Evolutionary conservation across 352 stramenopile species (phyloP), one percentile per base, ranked within the genome.

Genomic region (Globisporangium nodosum): DNA sequence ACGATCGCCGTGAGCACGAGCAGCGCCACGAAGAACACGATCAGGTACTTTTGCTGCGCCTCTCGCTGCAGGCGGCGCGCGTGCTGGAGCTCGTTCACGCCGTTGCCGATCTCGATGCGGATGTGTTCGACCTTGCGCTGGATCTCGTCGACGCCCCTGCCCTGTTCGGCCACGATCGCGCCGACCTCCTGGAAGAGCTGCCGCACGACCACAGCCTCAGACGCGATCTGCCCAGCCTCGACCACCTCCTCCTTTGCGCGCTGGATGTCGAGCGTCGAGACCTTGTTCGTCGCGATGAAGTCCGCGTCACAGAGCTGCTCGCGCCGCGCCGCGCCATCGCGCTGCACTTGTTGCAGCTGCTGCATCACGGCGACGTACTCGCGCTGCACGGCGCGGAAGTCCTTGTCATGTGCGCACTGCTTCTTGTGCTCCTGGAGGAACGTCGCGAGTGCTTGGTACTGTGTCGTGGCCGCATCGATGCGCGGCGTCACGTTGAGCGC

Each of bases 191-290:
- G 79, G 65, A 91, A 91, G 6, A 89, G 60, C 20, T 82, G 72
- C 53, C 87, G 87, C 18, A 93, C 78, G 16, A 82, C 65, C 20
- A 83, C 73, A 12, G 81, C 79, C 55, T 91, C 83, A 37, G 68
- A 55, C 4, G 70, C 77, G 46, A 93, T 78, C 60, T 87, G 73
- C 12, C 79, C 65, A 13, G 80, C 76, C 55, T 87, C 78, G 16
- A 81, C 65, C n/a, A 88, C 73, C 37, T 90, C 81, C 47, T 91
- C 83, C 43, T 93, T 90, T 0, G 83, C 81, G n/a, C 69, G 69
- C 48, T 93, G 78, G 47, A 93, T 68, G 30, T 93, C 81, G 40
- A 85, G 65, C 2, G 70, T 77, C 13, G 79, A 85, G 31, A 92
- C 68, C 46, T 82, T 75, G 37, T 69, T 68, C 18, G 66, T 74